Conservation (phyloP, 1,139 yeast genomes). For the Kodamaea anthophila region DNA sequence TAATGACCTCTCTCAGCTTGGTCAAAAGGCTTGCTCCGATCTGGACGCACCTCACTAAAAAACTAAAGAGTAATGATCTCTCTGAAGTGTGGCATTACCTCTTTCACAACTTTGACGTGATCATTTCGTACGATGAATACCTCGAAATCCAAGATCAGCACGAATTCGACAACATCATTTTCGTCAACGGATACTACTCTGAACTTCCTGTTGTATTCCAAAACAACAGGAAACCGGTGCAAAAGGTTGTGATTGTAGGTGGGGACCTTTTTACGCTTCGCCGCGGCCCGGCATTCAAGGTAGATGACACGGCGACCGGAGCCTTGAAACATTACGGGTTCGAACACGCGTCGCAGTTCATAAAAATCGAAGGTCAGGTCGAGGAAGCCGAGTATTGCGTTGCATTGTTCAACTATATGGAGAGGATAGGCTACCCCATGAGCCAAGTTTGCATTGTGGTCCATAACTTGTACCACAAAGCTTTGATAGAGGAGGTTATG, state of each 20-base stretch:
- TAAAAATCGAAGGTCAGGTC: conserved; percentile 29
- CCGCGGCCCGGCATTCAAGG: too few species aligned
- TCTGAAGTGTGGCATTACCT: conserved; percentile 9
- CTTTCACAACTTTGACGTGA: conserved; percentile 8
- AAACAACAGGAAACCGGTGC: conserved; percentile 2
- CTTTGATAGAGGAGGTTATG: conserved; percentile 19
- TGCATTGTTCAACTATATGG: conserved; percentile 42
- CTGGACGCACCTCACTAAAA: conserved; percentile 5
- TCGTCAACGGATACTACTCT: conserved; percentile 8
- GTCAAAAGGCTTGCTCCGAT: conserved; percentile 8
- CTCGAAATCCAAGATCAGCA: conserved; percentile 4
- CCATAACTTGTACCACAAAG: conserved; percentile 32
- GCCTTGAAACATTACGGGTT: conserved; percentile 36
- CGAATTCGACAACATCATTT: conserved; percentile 9
- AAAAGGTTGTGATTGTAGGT: conserved; percentile 8
- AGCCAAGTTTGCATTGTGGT: conserved; percentile 36
- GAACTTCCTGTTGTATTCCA: conserved; percentile 6
- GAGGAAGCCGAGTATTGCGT: conserved; percentile 54
- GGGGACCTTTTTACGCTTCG: conserved; percentile 5
- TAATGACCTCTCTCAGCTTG: conserved; percentile 7
- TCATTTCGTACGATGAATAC: conserved; percentile 11
- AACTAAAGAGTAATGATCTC: too few species aligned
- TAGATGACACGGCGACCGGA: too few species aligned
- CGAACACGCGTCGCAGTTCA: conserved; percentile 26
- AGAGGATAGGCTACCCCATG: conserved; percentile 39